These are phyloP conservation scores for Solanum megistacrolobum DNA, from an alignment of 257 asterid species.

Conservation along the genomic window DNA sequence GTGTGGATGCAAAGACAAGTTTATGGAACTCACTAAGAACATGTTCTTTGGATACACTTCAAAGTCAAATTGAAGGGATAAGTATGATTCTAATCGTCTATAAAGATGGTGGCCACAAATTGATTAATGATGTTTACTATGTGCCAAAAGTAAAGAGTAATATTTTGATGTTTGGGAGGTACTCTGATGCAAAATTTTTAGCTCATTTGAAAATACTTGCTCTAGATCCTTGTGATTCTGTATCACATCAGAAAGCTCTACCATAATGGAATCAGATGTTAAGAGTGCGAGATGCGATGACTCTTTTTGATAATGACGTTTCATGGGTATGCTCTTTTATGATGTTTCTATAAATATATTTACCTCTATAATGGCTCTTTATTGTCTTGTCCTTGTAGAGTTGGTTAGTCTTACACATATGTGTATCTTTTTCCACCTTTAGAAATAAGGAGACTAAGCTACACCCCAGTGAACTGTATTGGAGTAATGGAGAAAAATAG, in stretches of 20 bases:
- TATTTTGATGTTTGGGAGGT: slow-evolving; percentile 36
- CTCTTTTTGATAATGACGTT: slow-evolving; percentile 29
- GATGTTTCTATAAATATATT: not conserved
- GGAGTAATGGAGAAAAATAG: not conserved
- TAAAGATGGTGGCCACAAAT: not conserved
- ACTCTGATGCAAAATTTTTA: slow-evolving; percentile 43
- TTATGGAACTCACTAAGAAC: not conserved
- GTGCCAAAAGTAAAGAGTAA: not conserved
- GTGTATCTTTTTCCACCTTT: not conserved
- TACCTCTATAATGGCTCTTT: not conserved
- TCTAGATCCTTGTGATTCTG: slow-evolving; percentile 41
- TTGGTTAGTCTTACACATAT: not conserved
- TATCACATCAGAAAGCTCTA: slow-evolving; percentile 20
- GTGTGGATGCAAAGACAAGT: not conserved
- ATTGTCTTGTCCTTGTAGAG: not conserved
- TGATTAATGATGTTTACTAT: not conserved
- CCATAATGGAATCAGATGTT: slow-evolving; percentile 48
- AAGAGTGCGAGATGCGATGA: slow-evolving; percentile 40
- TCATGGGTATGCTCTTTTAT: slow-evolving; percentile 42
- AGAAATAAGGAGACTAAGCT: not conserved
- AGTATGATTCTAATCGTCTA: not conserved
- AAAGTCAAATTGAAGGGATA: not conserved
- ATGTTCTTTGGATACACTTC: not conserved
- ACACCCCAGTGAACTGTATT: not conserved
- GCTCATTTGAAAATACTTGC: slow-evolving; percentile 48